These are phyloP conservation scores for Staphylotrichum tortipilum DNA, from an alignment of 495 filamentous ascomycete species.

Conservation along the genomic window DNA sequence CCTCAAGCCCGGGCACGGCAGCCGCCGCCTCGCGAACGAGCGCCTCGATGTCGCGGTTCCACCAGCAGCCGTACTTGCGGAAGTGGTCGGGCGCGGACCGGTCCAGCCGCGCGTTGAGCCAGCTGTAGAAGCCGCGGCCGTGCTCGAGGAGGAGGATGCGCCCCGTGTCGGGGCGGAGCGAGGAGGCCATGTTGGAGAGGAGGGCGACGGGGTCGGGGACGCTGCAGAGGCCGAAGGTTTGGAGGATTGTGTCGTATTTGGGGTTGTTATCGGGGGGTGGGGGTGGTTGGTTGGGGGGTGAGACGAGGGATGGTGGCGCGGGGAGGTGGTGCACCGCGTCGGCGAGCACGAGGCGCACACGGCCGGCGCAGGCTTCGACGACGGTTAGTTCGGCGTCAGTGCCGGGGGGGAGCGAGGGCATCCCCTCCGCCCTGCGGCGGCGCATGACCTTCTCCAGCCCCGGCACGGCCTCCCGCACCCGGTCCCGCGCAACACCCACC, in stretches of 20 bases:
- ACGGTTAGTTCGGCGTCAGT: too few species aligned
- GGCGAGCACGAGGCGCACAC: constrained; percentile 30
- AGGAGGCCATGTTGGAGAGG: constrained; percentile 49
- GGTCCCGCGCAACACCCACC: constrained; percentile 33
- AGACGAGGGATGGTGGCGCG: background rate
- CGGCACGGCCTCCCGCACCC: constrained; percentile 27
- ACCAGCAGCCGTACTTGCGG: constrained; percentile 86
- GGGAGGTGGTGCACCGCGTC: constrained; percentile 32
- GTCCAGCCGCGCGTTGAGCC: constrained; percentile 75
- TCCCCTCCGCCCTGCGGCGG: constrained; percentile 13
- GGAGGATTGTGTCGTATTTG: constrained; percentile 77
- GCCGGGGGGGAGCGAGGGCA: constrained; percentile 14
- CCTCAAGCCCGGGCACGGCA: constrained; percentile 68
- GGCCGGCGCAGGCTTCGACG: constrained; percentile 27
- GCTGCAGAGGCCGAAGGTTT: constrained; percentile 91
- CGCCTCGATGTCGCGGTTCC: constrained; percentile 81
- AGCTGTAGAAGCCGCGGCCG: constrained; percentile 66
- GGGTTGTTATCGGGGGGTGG: too few species aligned
- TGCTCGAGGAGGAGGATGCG: constrained; percentile 86
- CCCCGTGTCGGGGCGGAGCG: constrained; percentile 48
- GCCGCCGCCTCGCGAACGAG: constrained; percentile 49
- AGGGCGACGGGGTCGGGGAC: constrained; percentile 64
- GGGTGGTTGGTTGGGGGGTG: too few species aligned
- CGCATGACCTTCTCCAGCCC: constrained; percentile 24
- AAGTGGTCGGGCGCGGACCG: constrained; percentile 69